Conservation (phyloP, 2,329 filamentous ascomycete species). For the Calonectria pauciramosa region DNA sequence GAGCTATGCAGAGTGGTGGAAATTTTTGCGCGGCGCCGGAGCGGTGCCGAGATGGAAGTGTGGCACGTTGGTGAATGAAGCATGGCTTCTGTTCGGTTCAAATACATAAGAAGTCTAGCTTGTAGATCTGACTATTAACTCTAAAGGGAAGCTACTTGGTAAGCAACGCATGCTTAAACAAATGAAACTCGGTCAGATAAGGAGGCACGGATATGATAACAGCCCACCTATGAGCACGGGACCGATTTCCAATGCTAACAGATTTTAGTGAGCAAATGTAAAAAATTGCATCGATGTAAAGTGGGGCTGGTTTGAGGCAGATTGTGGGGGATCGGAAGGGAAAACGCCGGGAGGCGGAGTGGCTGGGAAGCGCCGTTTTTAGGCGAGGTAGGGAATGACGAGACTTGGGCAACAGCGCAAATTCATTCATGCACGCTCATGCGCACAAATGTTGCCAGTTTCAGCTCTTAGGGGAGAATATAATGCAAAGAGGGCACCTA, state of each 20-base stretch:
- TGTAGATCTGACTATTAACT: constrained; percentile 12
- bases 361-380: not conserved
- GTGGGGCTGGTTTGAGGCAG: not conserved
- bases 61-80: not conserved
- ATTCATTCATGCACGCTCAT: not conserved
- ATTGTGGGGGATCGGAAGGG: constrained; percentile 17
- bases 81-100: not conserved
- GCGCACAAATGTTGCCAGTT: not conserved
- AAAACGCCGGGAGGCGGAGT: not conserved
- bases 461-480: not conserved
- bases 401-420: not conserved
- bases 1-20: not conserved
- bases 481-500: not conserved
- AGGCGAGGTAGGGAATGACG: not conserved
- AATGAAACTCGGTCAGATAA: constrained; percentile 30
- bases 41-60: not conserved
- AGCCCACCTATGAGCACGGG: constrained; percentile 22
- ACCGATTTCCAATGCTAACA: constrained; percentile 43
- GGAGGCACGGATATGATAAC: constrained; percentile 12
- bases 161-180: constrained; percentile 10
- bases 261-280: constrained; percentile 45
- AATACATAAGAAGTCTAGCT: not conserved
- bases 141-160: constrained; percentile 18
- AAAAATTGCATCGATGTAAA: not conserved
- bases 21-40: not conserved